Percentiles rank a stretch among this genome's conserved stretches.
Evolutionary conservation across 164 flowering plant genomes (phyloP).

Genomic region (Kalanchoe fedtschenkoi): DNA sequence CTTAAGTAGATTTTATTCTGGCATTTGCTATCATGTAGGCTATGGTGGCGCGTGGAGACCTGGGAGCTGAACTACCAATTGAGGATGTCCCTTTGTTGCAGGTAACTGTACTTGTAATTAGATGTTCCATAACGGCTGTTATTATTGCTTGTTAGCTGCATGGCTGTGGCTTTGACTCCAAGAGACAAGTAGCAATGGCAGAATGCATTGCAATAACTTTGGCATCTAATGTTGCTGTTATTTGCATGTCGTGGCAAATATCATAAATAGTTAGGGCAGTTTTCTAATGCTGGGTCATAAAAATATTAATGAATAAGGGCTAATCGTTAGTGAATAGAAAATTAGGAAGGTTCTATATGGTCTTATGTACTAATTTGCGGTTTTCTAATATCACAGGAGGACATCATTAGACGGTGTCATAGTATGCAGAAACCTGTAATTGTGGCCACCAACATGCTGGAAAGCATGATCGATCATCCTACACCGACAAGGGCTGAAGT

Average conservation of each 20-base stretch:
- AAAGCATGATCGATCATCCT: conserved; percentile 96
- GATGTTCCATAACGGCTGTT: neutral
- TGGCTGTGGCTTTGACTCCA: neutral
- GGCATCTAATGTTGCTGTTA: too few relatives aligned
- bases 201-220: too few relatives aligned
- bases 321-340: neutral
- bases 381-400: conserved; percentile 38
- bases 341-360: neutral
- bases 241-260: too few relatives aligned
- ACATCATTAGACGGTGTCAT: conserved; percentile 73
- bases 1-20: neutral
- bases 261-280: neutral
- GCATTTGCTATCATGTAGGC: conserved; percentile 36
- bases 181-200: neutral
- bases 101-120: conserved; percentile 25
- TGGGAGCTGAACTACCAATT: conserved; percentile 98
- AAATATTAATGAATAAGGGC: neutral
- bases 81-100: conserved; percentile 95
- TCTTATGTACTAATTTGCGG: neutral
- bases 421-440: conserved; percentile 93
- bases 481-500: conserved; percentile 99
- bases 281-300: neutral
- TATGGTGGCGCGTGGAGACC: conserved; percentile 99
- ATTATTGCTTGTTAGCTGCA: neutral
- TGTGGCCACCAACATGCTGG: conserved; percentile 99